phyloP scores from a whole-genome alignment of 2,329 filamentous ascomycete species.

The Penicillium sp. region DNA sequence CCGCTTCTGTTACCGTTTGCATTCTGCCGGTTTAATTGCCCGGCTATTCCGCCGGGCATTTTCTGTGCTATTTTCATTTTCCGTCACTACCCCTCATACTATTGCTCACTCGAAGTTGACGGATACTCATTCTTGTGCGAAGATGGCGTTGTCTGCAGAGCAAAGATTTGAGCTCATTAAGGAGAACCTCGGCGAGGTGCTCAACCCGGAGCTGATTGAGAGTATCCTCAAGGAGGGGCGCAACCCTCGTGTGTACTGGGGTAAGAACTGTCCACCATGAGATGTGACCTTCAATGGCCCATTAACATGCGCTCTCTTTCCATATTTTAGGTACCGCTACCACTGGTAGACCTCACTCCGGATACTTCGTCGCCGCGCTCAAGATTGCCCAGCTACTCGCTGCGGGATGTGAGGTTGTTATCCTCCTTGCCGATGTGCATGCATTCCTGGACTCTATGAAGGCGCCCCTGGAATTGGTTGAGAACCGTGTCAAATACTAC shows the following conservation, averaged over 20 bases:
- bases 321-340: slow-evolving; percentile 60
- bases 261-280: slow-evolving; percentile 19
- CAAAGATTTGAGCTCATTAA: slow-evolving; percentile 56
- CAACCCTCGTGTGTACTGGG: slow-evolving; percentile 41
- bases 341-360: slow-evolving; percentile 84
- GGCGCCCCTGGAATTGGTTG: slow-evolving; percentile 84
- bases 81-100: background rate
- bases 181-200: slow-evolving; percentile 77
- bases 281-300: background rate
- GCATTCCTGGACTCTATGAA: slow-evolving; percentile 60
- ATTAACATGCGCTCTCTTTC: background rate
- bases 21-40: slow-evolving; percentile 5
- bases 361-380: slow-evolving; percentile 78
- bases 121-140: background rate
- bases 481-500: slow-evolving; percentile 83
- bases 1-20: background rate
- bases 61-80: background rate
- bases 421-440: slow-evolving; percentile 71
- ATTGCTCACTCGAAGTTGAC: background rate
- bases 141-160: slow-evolving; percentile 5
- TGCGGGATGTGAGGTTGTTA: slow-evolving; percentile 79
- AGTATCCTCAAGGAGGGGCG: slow-evolving; percentile 34
- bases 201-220: slow-evolving; percentile 66
- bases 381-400: slow-evolving; percentile 88
- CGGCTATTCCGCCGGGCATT: slow-evolving; percentile 5